These are phyloP conservation scores for Boletus pseudo-olivaceus DNA, from an alignment of 768 basidiomycete species.

Conservation along the genomic window DNA sequence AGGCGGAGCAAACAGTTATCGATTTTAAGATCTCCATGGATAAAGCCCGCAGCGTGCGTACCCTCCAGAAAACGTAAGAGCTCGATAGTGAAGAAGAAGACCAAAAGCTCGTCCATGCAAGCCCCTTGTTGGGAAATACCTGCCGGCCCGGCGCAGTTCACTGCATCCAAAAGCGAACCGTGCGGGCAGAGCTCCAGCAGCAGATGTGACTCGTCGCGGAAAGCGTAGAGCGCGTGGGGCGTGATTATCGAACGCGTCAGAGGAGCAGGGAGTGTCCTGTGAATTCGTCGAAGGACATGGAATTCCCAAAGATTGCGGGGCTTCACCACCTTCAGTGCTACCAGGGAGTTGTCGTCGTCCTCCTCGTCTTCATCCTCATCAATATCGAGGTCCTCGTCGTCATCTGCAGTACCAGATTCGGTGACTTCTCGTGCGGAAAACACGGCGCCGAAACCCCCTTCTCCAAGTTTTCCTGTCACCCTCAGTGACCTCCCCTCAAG, in stretches of 20 bases:
- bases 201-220: constrained; percentile 85
- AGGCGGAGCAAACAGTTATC: constrained; percentile 97
- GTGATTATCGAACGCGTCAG: constrained; percentile 67
- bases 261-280: constrained; percentile 56
- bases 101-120: constrained; percentile 87
- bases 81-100: constrained; percentile 94
- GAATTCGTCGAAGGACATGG: constrained; percentile 75
- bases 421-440: constrained; percentile 69
- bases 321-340: constrained; percentile 90
- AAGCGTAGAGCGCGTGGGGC: constrained; percentile 80
- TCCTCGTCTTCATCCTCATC: constrained; percentile 54
- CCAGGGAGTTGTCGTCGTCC: constrained; percentile 50
- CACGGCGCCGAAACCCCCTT: constrained; percentile 96
- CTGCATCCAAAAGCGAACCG: constrained; percentile 87
- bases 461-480: constrained; percentile 86
- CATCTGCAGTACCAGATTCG: constrained; percentile 39
- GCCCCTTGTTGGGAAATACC: constrained; percentile 79
- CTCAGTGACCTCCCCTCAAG: constrained; percentile 65
- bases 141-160: constrained; percentile 76
- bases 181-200: constrained; percentile 86
- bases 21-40: constrained; percentile 98
- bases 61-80: constrained; percentile 78
- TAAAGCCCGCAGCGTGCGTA: constrained; percentile 79
- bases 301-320: constrained; percentile 94
- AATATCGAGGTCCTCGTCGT: constrained; percentile 44